phyloP scores from a whole-genome alignment of 352 stramenopile species.

The Phytophthora lateralis region DNA sequence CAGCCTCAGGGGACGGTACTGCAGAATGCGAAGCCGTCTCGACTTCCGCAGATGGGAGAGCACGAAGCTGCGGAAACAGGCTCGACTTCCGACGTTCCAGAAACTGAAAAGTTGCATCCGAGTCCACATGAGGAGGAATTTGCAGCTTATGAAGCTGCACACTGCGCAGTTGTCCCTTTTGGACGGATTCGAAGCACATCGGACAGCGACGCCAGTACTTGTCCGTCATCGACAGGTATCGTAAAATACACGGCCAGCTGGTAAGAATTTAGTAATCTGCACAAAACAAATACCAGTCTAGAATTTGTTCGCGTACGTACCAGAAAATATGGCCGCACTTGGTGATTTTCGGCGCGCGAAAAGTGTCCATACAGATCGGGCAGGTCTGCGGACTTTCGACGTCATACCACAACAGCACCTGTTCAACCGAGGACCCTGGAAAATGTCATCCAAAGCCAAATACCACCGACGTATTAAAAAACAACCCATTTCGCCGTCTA shows the following conservation, averaged over 20 bases:
- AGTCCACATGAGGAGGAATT: conserved; percentile 60
- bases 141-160: conserved; percentile 66
- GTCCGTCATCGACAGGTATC: conserved; percentile 82
- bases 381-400: conserved; percentile 57
- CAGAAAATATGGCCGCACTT: conserved; percentile 89
- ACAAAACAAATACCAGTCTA: background rate
- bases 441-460: background rate
- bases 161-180: conserved; percentile 82
- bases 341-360: conserved; percentile 85
- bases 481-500: background rate
- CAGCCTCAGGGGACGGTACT: conserved; percentile 17
- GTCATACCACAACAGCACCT: conserved; percentile 84
- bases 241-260: conserved; percentile 85
- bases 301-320: conserved; percentile 30
- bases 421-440: conserved; percentile 82
- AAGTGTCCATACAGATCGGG: conserved; percentile 83
- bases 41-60: conserved; percentile 12
- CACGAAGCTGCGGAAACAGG: conserved; percentile 67
- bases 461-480: background rate
- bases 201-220: conserved; percentile 89
- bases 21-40: conserved; percentile 2
- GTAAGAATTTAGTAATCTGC: background rate
- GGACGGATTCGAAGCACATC: conserved; percentile 89
- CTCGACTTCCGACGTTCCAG: conserved; percentile 72
- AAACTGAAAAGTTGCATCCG: conserved; percentile 71